Evolutionary conservation across 1,284 basidiomycete genomes (phyloP), one percentile per base, ranked within the genome.

Genomic region (Ceratobasidium theobromae): DNA sequence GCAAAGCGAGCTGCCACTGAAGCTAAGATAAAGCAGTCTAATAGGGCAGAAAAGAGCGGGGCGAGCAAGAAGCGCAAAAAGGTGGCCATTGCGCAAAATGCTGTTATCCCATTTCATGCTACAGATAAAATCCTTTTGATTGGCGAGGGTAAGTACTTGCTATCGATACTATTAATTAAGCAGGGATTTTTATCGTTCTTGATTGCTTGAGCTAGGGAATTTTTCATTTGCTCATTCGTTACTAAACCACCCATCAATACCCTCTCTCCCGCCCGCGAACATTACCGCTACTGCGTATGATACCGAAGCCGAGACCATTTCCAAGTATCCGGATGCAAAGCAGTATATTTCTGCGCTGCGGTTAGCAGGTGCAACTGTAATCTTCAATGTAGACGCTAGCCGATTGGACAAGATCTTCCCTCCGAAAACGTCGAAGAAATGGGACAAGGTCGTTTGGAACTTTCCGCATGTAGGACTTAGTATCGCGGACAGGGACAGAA

Each of bases 381-480:
- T 91, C 2, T 99, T 98, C 74, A 82, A 82, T 4, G 83, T 98
- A 11, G 96, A 99, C 75, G 95, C 89, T 2, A 89, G 88, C 3
- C 84, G 81, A 66, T 76, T 98, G 45, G 87, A 89, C 67, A 88
- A 82, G 71, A 78, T 79, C 53, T 69, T 82, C 16, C 72, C 75
- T 8, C 76, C 90, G 52, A 87, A 86, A 69, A 68, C 71, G 71
- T 80, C 81, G 53, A 74, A 79, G 72, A 80, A 77, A 68, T 88
- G 91, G 84, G 88, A 94, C 79, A 80, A 85, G 76, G 84, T 98
- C 66, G 87, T 93, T 23, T 98, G 94, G 86, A 98, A 98, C 74
- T 99, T 98, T 73, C 96, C 96, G 55, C 96, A 99, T 79, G 90
- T 90, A 72, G 95, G 95, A 30, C 92, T 89, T 71, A 93, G 95